These are phyloP conservation scores for Phytophthora crassamura DNA, from an alignment of 352 stramenopile species.

Conservation along the genomic window DNA sequence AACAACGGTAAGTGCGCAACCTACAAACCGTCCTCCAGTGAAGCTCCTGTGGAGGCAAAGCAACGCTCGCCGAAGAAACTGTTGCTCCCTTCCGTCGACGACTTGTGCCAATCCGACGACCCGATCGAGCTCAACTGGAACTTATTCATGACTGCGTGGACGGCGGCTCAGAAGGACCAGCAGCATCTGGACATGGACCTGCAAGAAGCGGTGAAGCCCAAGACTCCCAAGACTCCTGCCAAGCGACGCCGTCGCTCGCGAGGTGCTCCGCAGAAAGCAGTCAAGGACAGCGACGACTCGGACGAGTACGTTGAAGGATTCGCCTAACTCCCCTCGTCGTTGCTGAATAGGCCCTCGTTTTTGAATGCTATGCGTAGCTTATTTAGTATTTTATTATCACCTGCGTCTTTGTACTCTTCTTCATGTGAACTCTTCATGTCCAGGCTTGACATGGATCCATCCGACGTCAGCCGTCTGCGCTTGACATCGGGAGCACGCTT, in stretches of 20 bases:
- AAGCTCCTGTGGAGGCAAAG: conserved; percentile 33
- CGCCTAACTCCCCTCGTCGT: conserved; percentile 10
- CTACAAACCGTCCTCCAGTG: conserved; percentile 63
- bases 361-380: conserved; percentile 8
- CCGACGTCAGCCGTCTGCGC: conserved; percentile 33
- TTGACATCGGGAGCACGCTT: conserved; percentile 64
- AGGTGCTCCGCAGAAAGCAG: conserved; percentile 4
- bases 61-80: conserved; percentile 33
- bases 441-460: conserved; percentile 27
- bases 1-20: conserved; percentile 85
- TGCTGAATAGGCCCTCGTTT: no score
- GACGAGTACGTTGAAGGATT: conserved; percentile 46
- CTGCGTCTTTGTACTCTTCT: conserved; percentile 28
- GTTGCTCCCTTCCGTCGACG: conserved; percentile 41
- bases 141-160: conserved; percentile 62
- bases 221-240: conserved; percentile 12
- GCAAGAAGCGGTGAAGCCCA: conserved; percentile 26
- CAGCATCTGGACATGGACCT: conserved; percentile 74
- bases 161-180: conserved; percentile 67
- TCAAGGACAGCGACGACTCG: conserved; percentile 43
- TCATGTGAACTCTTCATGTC: conserved; percentile 33
- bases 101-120: conserved; percentile 41
- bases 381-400: conserved; percentile 15
- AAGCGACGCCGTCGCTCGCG: conserved; percentile 51
- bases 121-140: conserved; percentile 62